Conservation (phyloP, 176 grass and related monocot genomes). For the Neostapfia colusana region DNA sequence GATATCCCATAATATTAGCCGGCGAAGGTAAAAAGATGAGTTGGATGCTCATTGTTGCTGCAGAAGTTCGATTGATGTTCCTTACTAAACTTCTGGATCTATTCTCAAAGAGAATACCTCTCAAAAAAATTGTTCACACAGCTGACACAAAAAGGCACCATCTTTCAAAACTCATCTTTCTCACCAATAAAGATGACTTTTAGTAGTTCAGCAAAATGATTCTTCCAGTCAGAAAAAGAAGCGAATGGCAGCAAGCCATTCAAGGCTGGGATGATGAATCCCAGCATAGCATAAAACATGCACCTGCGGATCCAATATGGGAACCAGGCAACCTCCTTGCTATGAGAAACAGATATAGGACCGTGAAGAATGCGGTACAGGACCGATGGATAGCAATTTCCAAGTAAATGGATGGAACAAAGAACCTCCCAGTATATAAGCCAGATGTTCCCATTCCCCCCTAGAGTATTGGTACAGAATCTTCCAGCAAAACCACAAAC, state of each 20-base stretch:
- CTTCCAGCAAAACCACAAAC: constrained; percentile 79
- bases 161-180: constrained; percentile 52
- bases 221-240: constrained; percentile 56
- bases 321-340: constrained; percentile 34
- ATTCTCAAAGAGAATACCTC: constrained; percentile 19
- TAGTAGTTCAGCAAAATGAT: constrained; percentile 55
- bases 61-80: constrained; percentile 1
- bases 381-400: constrained; percentile 67
- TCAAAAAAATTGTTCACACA: neutral
- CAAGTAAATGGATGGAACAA: constrained; percentile 75
- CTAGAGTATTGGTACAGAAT: constrained; percentile 72
- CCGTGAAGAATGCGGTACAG: constrained; percentile 68
- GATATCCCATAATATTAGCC: neutral
- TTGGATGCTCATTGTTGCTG: neutral
- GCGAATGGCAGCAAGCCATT: constrained; percentile 89
- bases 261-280: constrained; percentile 61
- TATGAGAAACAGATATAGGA: constrained; percentile 45
- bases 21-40: neutral
- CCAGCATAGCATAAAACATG: constrained; percentile 60
- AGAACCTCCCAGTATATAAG: constrained; percentile 77
- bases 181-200: constrained; percentile 34
- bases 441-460: constrained; percentile 70
- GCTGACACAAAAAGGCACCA: neutral
- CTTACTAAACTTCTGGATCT: constrained; percentile 3
- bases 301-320: constrained; percentile 68